Percentiles rank a stretch among this genome's conserved stretches.
Conservation (phyloP, 148 eudicot species). For the Linanthus parryae region DNA sequence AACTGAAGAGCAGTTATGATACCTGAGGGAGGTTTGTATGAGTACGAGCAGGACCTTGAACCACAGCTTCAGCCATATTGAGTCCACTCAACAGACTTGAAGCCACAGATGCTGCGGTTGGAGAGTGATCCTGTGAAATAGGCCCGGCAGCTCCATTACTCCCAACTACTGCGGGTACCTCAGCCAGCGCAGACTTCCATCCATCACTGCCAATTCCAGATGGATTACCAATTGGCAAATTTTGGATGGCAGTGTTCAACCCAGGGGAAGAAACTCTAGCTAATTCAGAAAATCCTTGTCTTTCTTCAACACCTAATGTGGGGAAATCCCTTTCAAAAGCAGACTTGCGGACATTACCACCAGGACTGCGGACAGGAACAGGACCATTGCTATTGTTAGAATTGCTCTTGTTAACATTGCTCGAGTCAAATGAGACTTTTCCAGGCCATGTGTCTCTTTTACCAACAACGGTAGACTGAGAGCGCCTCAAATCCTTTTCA, state of each 20-base stretch:
- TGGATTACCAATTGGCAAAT: constrained; percentile 24
- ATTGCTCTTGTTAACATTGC: constrained; percentile 14
- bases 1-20: not conserved
- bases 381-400: constrained; percentile 13
- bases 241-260: constrained; percentile 24
- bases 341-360: constrained; percentile 16
- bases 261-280: constrained; percentile 42
- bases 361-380: constrained; percentile 7
- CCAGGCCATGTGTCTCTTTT: constrained; percentile 30
- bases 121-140: constrained; percentile 12
- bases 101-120: constrained; percentile 17
- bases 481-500: constrained; percentile 39
- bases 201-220: constrained; percentile 22
- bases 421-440: constrained; percentile 18
- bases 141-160: constrained; percentile 16
- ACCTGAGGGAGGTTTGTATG: constrained; percentile 33
- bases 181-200: constrained; percentile 55
- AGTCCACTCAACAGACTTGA: constrained; percentile 21
- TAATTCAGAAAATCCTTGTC: constrained; percentile 18
- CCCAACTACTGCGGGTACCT: constrained; percentile 32
- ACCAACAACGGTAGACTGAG: constrained; percentile 31
- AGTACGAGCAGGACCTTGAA: constrained; percentile 35
- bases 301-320: constrained; percentile 33
- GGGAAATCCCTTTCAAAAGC: constrained; percentile 43
- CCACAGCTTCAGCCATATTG: constrained; percentile 53